A percentile compares a stretch with the other conserved stretches of the same genome.
phyloP scores from a whole-genome alignment of 2,329 filamentous ascomycete genomes.

The Coleophoma crateriformis region DNA sequence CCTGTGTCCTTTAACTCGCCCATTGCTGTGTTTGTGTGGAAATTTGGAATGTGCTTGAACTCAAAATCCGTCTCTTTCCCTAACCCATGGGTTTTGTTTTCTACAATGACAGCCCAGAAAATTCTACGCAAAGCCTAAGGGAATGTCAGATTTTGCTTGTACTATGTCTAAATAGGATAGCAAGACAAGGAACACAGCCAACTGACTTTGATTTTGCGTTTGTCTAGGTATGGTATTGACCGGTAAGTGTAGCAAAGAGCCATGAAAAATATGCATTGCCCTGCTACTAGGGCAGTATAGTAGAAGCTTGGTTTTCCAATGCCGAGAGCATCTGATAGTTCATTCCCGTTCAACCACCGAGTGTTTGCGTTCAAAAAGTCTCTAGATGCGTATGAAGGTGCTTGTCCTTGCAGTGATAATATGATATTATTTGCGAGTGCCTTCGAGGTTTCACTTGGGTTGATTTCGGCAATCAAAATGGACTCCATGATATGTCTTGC shows the following conservation, averaged over 20 bases:
- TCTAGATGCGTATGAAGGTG: slow-evolving; percentile 59
- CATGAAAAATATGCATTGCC: slow-evolving; percentile 22
- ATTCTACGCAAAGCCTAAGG: slow-evolving; percentile 21
- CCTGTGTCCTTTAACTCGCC: slow-evolving; percentile 22
- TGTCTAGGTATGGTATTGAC: slow-evolving; percentile 38
- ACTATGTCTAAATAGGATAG: not conserved
- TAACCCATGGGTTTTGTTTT: slow-evolving; percentile 54
- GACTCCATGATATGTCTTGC: slow-evolving; percentile 63
- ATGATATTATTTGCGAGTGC: slow-evolving; percentile 73
- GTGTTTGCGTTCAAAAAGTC: slow-evolving; percentile 64
- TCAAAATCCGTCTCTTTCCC: slow-evolving; percentile 59
- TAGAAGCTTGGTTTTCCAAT: slow-evolving; percentile 15
- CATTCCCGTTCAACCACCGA: slow-evolving; percentile 64
- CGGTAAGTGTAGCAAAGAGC: slow-evolving; percentile 36
- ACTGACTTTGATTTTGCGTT: slow-evolving; percentile 43
- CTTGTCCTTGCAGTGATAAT: slow-evolving; percentile 56
- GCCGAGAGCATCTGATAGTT: slow-evolving; percentile 52
- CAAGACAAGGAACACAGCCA: not conserved
- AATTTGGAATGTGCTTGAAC: slow-evolving; percentile 64
- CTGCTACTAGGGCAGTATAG: slow-evolving; percentile 18
- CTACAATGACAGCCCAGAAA: slow-evolving; percentile 56
- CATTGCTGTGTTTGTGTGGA: slow-evolving; percentile 31
- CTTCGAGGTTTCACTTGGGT: slow-evolving; percentile 56
- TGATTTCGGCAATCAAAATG: slow-evolving; percentile 59
- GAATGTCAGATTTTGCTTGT: not conserved